Base-by-base conservation (phyloP, 805 yeast species). In the Metschnikowia borealis region DNA sequence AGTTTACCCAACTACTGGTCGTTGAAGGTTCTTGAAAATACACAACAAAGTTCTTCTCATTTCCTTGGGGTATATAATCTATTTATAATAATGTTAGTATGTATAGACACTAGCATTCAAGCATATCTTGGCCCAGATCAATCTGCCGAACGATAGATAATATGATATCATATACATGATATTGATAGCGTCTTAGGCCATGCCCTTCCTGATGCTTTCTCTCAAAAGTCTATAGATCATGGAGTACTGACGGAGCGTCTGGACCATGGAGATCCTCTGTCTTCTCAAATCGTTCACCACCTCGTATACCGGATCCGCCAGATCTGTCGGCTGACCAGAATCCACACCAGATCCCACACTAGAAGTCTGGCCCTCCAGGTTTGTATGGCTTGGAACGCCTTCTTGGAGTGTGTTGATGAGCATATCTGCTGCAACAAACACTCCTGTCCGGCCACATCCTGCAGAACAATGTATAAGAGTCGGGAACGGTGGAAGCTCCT, bases 391-490 rank as follows among this genome's bases (percentile, higher is more conserved):
- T 18, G 20, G 20, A 18, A 18, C 20, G 21, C 21, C 29, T 26
- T 26, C 10, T 26, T 8, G 55, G 26, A 47, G 37, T 2, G 51
- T 35, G 44, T 84, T 78, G 34, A 81, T 67, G 20, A 77, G 72
- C 0, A 84, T 75, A 61, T 88, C 95, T 20, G 86, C 69, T 1
- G 89, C 81, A 54, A 90, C 82, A 62, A 84, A 85, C 26, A 56
- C 60, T 0, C 99, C 99, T 0, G 98, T 89, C 46, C 99, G 75
- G 15, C 99, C 99, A 63, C 96, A 89, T 0, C 99, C 99, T 0
- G 98, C 98, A 3, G 96, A 89, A 63, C 99, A 92, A 68, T 92
- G 98, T 6, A 54, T 50, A 29, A 53, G 42, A 0, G 58, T 52
- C 87, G 42, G 89, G 63, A 38, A 51, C 2, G 37, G 41, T 5